Percentiles rank a stretch among this genome's conserved stretches.
phyloP scores from a whole-genome alignment of 345 rosid species.

The Dovyalis caffra region DNA sequence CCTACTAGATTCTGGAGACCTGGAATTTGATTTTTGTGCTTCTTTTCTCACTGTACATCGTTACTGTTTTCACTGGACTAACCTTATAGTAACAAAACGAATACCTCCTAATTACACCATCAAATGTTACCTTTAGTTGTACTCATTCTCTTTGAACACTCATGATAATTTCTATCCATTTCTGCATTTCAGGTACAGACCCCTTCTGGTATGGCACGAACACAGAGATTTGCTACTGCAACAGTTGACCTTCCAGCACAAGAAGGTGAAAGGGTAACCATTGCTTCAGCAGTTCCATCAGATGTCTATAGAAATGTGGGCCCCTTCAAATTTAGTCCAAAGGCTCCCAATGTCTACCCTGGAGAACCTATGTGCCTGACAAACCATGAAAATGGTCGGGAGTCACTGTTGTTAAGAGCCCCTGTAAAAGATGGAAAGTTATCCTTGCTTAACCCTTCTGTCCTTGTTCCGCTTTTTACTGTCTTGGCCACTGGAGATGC shows the following conservation, averaged over 20 bases:
- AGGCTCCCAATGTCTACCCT: conserved; percentile 66
- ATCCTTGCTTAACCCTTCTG: conserved; percentile 55
- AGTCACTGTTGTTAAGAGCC: conserved; percentile 62
- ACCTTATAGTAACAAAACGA: background rate
- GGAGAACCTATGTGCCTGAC: conserved; percentile 93
- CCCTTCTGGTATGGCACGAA: conserved; percentile 83
- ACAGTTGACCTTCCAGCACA: conserved; percentile 93
- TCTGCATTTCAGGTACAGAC: conserved; percentile 58
- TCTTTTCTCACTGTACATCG: background rate
- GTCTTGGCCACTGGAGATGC: conserved; percentile 88
- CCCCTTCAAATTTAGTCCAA: conserved; percentile 79
- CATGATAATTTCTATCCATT: conserved; percentile 5
- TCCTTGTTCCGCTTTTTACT: conserved; percentile 66
- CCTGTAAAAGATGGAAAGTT: conserved; percentile 65
- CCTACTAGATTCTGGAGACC: background rate
- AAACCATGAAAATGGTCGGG: conserved; percentile 75
- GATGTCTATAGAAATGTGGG: conserved; percentile 72
- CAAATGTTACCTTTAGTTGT: background rate
- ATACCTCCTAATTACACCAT: background rate
- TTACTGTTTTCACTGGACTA: background rate
- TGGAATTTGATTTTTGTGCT: background rate
- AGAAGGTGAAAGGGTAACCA: conserved; percentile 89
- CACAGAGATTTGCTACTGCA: conserved; percentile 91
- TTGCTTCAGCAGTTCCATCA: conserved; percentile 83
- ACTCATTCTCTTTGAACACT: background rate